These are phyloP conservation scores for Suillus clintonianus DNA, from an alignment of 768 basidiomycete genomes.

Conservation along the genomic window DNA sequence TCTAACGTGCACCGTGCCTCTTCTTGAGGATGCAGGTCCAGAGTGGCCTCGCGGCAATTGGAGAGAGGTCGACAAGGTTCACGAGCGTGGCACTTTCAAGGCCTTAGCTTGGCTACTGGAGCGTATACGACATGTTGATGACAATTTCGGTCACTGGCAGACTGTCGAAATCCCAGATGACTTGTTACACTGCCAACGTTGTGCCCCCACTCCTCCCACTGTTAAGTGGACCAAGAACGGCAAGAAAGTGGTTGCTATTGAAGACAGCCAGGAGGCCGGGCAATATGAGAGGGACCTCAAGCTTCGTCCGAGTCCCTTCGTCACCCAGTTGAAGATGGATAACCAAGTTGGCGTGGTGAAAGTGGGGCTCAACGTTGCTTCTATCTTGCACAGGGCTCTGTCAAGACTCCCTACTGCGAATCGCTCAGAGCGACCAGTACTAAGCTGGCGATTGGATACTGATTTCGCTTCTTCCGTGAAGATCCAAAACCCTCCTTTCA, in stretches of 20 bases:
- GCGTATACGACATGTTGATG: slow-evolving; percentile 74
- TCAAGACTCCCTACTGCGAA: slow-evolving; percentile 69
- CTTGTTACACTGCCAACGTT: slow-evolving; percentile 67
- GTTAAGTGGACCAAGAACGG: slow-evolving; percentile 70
- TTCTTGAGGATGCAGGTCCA: slow-evolving; percentile 65
- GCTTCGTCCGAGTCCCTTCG: slow-evolving; percentile 80
- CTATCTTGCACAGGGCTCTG: slow-evolving; percentile 83
- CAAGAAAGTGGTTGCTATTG: slow-evolving; percentile 66
- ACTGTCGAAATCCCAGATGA: slow-evolving; percentile 45
- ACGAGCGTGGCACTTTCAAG: slow-evolving; percentile 81
- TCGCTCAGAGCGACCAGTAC: slow-evolving; percentile 43
- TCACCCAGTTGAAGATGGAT: slow-evolving; percentile 77
- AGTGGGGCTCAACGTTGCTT: slow-evolving; percentile 86
- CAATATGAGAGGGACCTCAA: slow-evolving; percentile 89
- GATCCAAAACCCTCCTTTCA: slow-evolving; percentile 62
- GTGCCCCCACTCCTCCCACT: slow-evolving; percentile 78
- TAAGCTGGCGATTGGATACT: slow-evolving; percentile 85
- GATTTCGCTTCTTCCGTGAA: slow-evolving; percentile 69
- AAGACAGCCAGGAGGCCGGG: slow-evolving; percentile 85
- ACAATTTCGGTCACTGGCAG: slow-evolving; percentile 71
- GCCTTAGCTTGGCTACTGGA: slow-evolving; percentile 87
- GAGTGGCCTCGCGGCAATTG: slow-evolving; percentile 80
- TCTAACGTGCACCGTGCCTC: slow-evolving; percentile 73
- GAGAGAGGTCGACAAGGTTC: slow-evolving; percentile 83
- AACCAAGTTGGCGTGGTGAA: slow-evolving; percentile 68